These are phyloP conservation scores for Micromonas commoda DNA, from an alignment of 139 green algal genomes.

Conservation along the genomic window DNA sequence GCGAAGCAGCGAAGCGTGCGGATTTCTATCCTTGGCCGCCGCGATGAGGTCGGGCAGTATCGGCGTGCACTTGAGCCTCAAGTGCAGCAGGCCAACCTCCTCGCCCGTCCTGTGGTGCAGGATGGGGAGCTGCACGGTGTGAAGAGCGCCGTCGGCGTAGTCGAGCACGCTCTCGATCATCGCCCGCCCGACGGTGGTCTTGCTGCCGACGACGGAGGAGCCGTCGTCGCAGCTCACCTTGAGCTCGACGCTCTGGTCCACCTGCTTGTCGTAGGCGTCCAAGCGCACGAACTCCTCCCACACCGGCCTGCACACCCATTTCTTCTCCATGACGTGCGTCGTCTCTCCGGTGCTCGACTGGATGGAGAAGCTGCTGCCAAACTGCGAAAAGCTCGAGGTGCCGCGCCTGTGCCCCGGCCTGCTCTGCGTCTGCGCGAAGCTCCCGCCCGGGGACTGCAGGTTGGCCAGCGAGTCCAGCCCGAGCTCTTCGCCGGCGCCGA, in stretches of 20 bases:
- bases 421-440: too few species aligned
- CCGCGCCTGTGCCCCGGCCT: too few species aligned
- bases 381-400: too few species aligned
- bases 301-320: background rate
- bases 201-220: background rate
- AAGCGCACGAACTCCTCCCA: background rate
- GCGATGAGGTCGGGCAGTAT: too few species aligned
- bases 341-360: background rate
- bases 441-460: too few species aligned
- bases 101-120: background rate
- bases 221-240: background rate
- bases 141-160: background rate
- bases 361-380: background rate
- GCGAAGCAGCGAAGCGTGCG: background rate
- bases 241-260: background rate
- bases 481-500: too few species aligned
- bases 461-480: too few species aligned
- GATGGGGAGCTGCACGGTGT: background rate
- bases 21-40: background rate
- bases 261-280: background rate
- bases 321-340: background rate
- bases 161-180: background rate
- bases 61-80: background rate
- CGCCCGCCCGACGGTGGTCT: background rate
- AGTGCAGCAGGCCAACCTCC: background rate